These are phyloP conservation scores for Theobroma grandiflorum DNA, from an alignment of 441 rosid species.

Conservation along the genomic window DNA sequence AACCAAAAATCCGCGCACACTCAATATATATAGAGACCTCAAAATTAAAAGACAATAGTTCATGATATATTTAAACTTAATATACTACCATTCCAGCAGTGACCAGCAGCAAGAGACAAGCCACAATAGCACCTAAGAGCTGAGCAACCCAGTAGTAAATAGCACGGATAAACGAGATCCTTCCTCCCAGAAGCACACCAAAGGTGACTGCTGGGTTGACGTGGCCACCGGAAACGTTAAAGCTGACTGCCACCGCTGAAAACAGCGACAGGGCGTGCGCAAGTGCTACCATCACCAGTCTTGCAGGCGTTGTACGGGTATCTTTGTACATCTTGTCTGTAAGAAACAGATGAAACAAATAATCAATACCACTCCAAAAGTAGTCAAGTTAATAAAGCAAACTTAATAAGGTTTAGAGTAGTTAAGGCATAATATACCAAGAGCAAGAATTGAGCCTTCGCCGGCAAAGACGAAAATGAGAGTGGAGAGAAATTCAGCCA, in stretches of 20 bases:
- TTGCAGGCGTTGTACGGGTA: conserved; percentile 13
- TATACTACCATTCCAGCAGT: conserved; percentile 34
- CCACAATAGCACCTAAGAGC: conserved; percentile 36
- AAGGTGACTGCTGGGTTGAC: conserved; percentile 43
- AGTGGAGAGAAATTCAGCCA: conserved; percentile 40
- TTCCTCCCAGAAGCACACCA: conserved; percentile 40
- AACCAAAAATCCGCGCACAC: not conserved
- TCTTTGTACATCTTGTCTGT: conserved; percentile 28
- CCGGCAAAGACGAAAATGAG: conserved; percentile 29
- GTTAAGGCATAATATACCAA: conserved; percentile 3
- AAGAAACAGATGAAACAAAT: not conserved
- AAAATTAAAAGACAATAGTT: no score
- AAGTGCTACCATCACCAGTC: conserved; percentile 30
- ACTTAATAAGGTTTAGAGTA: not conserved
- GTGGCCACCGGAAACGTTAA: conserved; percentile 44
- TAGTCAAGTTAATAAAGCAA: not conserved
- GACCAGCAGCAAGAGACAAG: conserved; percentile 37
- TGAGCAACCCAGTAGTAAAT: conserved; percentile 43
- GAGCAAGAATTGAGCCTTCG: conserved; percentile 30
- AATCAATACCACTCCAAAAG: no score
- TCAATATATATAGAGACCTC: no score
- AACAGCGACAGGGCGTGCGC: conserved; percentile 41
- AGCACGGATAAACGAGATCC: conserved; percentile 31
- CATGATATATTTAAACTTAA: no score
- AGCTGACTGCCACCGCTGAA: conserved; percentile 27